Evolutionary conservation across 225 moss, liverwort and hornwort species (phyloP).

Genomic region (Rhytidiadelphus loreus): DNA sequence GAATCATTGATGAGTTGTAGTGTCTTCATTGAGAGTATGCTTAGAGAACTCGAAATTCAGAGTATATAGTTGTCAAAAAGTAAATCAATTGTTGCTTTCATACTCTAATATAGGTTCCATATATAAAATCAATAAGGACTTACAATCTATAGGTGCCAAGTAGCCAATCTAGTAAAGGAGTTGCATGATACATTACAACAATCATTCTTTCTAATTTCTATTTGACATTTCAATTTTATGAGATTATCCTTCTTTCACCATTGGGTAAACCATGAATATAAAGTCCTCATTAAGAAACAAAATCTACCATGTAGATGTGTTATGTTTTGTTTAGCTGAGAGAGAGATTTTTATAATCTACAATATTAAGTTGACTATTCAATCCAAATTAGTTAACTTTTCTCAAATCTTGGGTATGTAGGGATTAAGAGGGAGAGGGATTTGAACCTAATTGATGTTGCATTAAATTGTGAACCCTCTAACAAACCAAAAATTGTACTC

Average conservation of each 20-base stretch:
- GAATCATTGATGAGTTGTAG: fast-evolving
- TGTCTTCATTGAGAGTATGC: background rate
- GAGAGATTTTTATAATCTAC: background rate
- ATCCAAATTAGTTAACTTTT: background rate
- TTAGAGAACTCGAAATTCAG: fast-evolving
- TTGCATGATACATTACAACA: background rate
- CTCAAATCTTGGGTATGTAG: fast-evolving
- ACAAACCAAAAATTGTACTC: background rate
- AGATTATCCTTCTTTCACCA: background rate
- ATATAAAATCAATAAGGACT: too few relatives aligned
- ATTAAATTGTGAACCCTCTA: background rate
- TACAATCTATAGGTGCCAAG: background rate
- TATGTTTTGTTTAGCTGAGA: background rate
- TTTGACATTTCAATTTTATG: background rate
- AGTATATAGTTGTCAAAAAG: background rate
- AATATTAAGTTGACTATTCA: too few relatives aligned
- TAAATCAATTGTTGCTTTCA: background rate
- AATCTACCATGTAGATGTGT: background rate
- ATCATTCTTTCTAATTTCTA: background rate
- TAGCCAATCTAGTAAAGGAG: background rate
- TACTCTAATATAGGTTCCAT: fast-evolving
- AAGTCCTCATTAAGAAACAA: background rate
- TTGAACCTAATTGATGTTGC: background rate
- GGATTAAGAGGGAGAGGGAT: background rate
- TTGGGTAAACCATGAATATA: background rate